A percentile compares a stretch with the other conserved stretches of the same genome.
phyloP scores from a whole-genome alignment of 1,284 basidiomycete genomes.

The Leccinum pachyderme region DNA sequence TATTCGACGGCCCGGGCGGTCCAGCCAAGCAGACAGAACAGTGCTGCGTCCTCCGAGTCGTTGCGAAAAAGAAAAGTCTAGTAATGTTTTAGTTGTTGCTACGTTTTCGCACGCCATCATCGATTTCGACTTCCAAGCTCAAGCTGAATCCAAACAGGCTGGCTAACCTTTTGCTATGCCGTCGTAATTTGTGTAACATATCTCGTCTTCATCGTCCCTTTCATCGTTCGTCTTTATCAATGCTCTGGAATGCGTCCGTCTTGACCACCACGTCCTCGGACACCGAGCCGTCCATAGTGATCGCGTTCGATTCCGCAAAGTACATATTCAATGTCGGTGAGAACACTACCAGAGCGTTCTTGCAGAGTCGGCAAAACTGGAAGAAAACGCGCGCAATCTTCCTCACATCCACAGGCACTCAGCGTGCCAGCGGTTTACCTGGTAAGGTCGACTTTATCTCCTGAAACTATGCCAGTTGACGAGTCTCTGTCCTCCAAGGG shows the following conservation, averaged over 20 bases:
- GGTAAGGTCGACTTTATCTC: conserved; percentile 46
- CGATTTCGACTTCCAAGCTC: not conserved
- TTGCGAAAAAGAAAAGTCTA: not conserved
- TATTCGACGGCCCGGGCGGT: not conserved
- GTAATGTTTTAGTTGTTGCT: no score
- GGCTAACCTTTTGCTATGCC: conserved; percentile 31
- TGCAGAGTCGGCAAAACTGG: conserved; percentile 66
- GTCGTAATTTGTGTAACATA: conserved; percentile 31
- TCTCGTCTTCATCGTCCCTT: conserved; percentile 15
- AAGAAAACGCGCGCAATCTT: conserved; percentile 70
- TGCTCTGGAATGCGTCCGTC: conserved; percentile 63
- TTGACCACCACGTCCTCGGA: conserved; percentile 63
- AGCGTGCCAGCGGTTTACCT: conserved; percentile 65
- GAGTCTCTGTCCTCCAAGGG: conserved; percentile 42
- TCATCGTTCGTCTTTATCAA: conserved; percentile 26
- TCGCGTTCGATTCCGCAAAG: conserved; percentile 75
- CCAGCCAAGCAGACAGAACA: not conserved
- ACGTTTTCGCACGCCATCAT: not conserved
- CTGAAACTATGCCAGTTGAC: not conserved
- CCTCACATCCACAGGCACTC: conserved; percentile 62
- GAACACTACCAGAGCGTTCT: conserved; percentile 71
- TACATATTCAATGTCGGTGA: conserved; percentile 89
- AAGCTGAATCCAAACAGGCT: conserved; percentile 14
- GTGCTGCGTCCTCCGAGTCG: not conserved
- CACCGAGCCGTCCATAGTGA: conserved; percentile 72